phyloP scores from a whole-genome alignment of 257 asterid species.

The Apocynum venetum region DNA sequence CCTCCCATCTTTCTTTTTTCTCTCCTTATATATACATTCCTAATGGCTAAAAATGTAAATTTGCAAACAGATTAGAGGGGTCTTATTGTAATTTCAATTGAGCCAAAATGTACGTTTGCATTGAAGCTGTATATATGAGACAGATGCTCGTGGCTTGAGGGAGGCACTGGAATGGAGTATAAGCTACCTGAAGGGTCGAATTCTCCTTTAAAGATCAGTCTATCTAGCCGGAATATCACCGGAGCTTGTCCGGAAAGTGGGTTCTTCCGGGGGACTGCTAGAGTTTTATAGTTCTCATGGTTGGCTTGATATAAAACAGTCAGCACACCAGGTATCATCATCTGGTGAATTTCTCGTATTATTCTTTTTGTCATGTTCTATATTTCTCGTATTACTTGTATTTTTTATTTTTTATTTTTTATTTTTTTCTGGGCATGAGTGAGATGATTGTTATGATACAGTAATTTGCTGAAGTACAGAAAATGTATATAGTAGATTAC shows the following conservation, averaged over 20 bases:
- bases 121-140: slow-evolving; percentile 15
- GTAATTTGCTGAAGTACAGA: not conserved
- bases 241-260: slow-evolving; percentile 23
- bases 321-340: slow-evolving; percentile 20
- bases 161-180: slow-evolving; percentile 24
- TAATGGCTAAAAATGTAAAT: no score
- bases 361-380: not conserved
- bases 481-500: not conserved
- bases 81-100: not conserved
- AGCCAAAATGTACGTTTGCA: slow-evolving; percentile 11
- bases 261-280: slow-evolving; percentile 21
- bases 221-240: slow-evolving; percentile 24
- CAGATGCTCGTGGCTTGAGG: not conserved
- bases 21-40: no score
- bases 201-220: slow-evolving; percentile 16
- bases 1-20: no score
- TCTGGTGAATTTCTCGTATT: not conserved
- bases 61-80: not conserved
- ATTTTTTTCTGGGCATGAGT: not conserved
- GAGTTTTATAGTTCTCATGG: slow-evolving; percentile 2
- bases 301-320: not conserved
- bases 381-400: not conserved
- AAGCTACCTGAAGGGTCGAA: slow-evolving; percentile 17
- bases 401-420: not conserved
- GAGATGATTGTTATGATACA: not conserved